Evolutionary conservation across 352 stramenopile species (phyloP).

Genomic region (Aphanomyces astaci): DNA sequence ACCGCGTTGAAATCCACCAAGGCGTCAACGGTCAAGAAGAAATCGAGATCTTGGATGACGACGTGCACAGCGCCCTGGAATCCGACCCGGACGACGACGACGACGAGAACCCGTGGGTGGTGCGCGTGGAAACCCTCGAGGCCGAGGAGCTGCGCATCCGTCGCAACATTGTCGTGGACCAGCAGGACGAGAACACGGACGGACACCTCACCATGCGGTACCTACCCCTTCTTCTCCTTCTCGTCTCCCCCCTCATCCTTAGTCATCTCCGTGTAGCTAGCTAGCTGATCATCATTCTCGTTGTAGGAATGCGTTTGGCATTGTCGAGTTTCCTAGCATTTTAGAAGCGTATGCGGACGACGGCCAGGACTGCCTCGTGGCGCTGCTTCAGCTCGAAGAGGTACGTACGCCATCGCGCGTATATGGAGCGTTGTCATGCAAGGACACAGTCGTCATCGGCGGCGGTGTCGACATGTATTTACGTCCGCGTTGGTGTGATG

Average conservation of each 20-base stretch:
- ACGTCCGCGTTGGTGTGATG: not conserved
- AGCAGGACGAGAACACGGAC: conserved; percentile 56
- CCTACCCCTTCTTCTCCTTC: too few relatives aligned
- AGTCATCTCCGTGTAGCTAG: not conserved
- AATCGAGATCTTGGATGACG: not conserved
- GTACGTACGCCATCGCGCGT: conserved; percentile 1
- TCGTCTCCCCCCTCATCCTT: conserved; percentile 7
- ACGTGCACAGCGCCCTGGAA: conserved; percentile 2
- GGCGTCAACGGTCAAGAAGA: not conserved
- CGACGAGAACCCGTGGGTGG: conserved; percentile 31
- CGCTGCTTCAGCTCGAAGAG: conserved; percentile 67
- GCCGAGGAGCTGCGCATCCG: conserved; percentile 44
- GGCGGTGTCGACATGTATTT: too few relatives aligned
- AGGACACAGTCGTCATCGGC: too few relatives aligned
- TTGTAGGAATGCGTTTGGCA: conserved; percentile 8
- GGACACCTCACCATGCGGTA: conserved; percentile 56
- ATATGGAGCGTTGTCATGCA: too few relatives aligned
- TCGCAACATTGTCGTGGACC: conserved; percentile 60
- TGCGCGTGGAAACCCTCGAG: conserved; percentile 42
- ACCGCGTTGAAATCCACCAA: not conserved
- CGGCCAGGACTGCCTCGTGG: conserved; percentile 55
- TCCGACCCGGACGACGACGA: conserved; percentile 7
- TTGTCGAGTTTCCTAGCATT: conserved; percentile 67
- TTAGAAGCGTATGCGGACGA: conserved; percentile 63
- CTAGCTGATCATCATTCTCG: not conserved